Evolutionary conservation across 2,329 filamentous ascomycete species (phyloP).

Genomic region (Penicillium palitans): DNA sequence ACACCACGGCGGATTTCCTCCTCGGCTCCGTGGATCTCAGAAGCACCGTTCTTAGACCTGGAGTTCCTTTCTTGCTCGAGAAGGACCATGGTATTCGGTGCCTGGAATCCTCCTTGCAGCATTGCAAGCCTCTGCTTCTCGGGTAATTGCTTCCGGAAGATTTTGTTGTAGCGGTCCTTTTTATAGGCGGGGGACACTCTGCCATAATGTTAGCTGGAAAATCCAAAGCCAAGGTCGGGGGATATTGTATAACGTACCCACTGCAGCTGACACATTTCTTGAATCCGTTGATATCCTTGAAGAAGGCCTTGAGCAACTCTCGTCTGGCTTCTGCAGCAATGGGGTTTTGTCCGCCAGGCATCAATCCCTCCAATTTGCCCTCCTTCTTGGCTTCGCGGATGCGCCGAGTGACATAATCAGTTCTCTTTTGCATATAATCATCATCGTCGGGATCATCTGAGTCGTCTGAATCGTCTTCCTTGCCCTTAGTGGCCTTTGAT

Average conservation of each 20-base stretch:
- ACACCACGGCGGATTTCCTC: constrained; percentile 59
- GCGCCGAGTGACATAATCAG: constrained; percentile 69
- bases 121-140: constrained; percentile 76
- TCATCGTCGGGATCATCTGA: constrained; percentile 56
- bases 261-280: constrained; percentile 69
- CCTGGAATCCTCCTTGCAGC: constrained; percentile 66
- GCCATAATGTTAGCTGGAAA: constrained; percentile 22
- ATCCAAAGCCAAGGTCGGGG: constrained; percentile 2
- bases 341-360: constrained; percentile 71
- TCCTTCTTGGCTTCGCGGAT: constrained; percentile 61
- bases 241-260: constrained; percentile 43
- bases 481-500: constrained; percentile 46
- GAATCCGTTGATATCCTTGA: constrained; percentile 67
- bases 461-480: constrained; percentile 63
- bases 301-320: constrained; percentile 75
- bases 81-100: constrained; percentile 68
- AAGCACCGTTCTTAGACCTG: constrained; percentile 37
- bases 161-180: constrained; percentile 88
- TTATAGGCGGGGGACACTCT: constrained; percentile 80
- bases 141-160: constrained; percentile 80
- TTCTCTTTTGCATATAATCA: constrained; percentile 57
- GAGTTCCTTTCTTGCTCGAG: constrained; percentile 50
- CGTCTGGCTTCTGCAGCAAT: constrained; percentile 75
- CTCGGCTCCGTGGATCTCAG: constrained; percentile 57
- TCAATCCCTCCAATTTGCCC: constrained; percentile 45